Evolutionary conservation across 176 grass and related monocot species (phyloP).

Genomic region (Ampelocalamus luodianensis): DNA sequence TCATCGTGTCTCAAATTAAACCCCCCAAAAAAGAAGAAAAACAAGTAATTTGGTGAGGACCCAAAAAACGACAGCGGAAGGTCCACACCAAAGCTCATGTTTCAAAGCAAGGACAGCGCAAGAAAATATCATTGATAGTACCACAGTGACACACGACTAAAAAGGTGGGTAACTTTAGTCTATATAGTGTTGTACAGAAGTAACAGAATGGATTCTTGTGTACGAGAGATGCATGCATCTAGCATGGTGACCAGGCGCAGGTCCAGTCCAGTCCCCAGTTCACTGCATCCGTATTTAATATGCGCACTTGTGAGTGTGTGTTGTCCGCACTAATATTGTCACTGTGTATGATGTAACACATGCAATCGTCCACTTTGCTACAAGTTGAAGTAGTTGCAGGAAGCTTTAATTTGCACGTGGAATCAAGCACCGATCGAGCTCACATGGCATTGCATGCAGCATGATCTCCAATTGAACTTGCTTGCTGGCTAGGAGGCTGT

Average conservation of each 20-base stretch:
- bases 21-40: too few relatives aligned
- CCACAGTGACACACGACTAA: background rate
- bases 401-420: background rate
- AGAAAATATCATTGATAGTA: background rate
- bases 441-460: background rate
- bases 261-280: background rate
- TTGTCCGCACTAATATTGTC: background rate
- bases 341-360: background rate
- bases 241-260: too few relatives aligned
- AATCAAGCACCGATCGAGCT: background rate
- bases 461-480: background rate
- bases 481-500: background rate
- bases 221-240: background rate
- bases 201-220: background rate
- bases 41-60: too few relatives aligned
- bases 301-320: background rate
- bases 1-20: too few relatives aligned
- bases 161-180: background rate
- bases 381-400: background rate
- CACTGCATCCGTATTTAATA: background rate
- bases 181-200: background rate
- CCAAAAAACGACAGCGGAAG: too few relatives aligned
- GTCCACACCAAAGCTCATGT: background rate
- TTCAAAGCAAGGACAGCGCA: too few relatives aligned
- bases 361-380: background rate